phyloP scores from a whole-genome alignment of 108 stramenopile species.

The Conticribra guillardii region DNA sequence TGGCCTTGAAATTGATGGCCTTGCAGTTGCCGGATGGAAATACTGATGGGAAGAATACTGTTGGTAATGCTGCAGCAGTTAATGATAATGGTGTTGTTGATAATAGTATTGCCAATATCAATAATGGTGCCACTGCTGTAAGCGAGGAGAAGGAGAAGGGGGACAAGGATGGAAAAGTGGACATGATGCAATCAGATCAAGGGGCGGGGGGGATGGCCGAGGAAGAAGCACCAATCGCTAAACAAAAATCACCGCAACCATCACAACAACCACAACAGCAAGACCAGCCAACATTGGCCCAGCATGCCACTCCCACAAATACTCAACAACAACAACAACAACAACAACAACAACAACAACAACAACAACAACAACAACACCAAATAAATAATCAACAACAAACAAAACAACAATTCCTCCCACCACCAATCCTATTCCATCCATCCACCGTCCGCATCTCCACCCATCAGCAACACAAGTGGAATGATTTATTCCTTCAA shows the following conservation, averaged over 20 bases:
- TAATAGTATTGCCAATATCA: neutral
- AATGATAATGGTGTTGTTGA: neutral
- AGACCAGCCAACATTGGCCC: no score
- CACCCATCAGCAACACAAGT: neutral
- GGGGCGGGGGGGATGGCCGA: neutral
- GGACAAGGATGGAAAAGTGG: neutral
- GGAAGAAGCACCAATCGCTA: neutral
- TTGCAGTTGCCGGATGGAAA: no score
- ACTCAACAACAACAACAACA: neutral
- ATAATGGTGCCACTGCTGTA: neutral
- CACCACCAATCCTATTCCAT: neutral
- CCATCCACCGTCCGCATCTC: neutral
- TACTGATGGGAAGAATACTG: no score
- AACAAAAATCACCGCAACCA: no score
- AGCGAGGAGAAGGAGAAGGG: neutral
- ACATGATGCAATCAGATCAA: neutral
- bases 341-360: neutral
- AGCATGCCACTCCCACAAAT: no score
- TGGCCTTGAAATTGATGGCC: neutral
- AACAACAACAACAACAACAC: neutral
- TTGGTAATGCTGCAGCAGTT: neutral
- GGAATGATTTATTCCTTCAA: neutral
- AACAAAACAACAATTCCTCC: neutral
- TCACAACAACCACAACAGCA: neutral
- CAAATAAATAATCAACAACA: neutral